Base-by-base conservation (phyloP, 2,329 filamentous ascomycete genomes). In the Paramyrothecium roridum region DNA sequence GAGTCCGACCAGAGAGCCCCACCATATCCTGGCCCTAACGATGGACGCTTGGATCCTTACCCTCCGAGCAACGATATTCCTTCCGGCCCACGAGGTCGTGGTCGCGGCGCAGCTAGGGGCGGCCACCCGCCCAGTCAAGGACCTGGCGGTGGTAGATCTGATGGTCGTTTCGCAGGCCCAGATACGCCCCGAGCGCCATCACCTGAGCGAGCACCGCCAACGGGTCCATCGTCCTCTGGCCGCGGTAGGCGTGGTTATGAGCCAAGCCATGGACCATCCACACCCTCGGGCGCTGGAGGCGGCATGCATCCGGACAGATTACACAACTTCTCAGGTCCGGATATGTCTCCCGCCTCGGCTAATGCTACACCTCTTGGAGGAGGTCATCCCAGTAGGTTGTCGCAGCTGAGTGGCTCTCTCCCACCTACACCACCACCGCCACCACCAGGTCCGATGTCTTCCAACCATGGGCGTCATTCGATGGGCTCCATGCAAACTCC, bases 1-100 rank as follows among this genome's bases (percentile, higher is more conserved):
- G 83, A 86, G 30, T 61, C 72, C 3, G 81, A 85, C 48, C 78
- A 82, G 60, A 75, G 76, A 40, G 73, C 79, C 58, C 61, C 78
- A 20, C 75, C 73, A 54, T 79, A 82, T 57, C 80, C 84, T 59
- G 84, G 88, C 65, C 80, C 82, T 17, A 84, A 82, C 54, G 87
- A 87, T 61, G 85, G 85, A 26, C 81, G 85, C 2, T 73, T 88
- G 50, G 86, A 83, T 58, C 72, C 79, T 2, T 76, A 80, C 51
- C 73, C 78, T 50, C 73, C 75, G 22, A 68, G 76, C 33, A 63
- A 76, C 68, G 68, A 74, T 23, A 77, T 80, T 45, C 83, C 83
- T 3, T 79, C 80, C n/a, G 84, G 82, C 2, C 83, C 84, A 17
- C 77, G 79, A 52, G 80, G 76, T 59, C 80, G 76, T 63, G 81